Base-by-base conservation (phyloP, 257 asterid genomes). In the Fraxinus quadrangulata region DNA sequence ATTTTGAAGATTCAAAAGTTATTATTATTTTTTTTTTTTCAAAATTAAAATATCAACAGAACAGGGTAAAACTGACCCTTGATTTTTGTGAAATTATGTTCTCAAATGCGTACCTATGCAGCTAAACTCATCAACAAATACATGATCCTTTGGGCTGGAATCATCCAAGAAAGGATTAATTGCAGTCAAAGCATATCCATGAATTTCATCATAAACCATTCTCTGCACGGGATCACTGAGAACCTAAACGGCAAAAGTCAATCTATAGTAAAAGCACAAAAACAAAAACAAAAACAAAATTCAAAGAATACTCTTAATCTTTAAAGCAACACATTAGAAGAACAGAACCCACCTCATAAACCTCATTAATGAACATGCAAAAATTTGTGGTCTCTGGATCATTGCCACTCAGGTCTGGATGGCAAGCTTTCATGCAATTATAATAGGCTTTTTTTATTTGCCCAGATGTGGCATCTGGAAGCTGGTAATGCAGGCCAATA, bases 161-260 rank as follows among this genome's bases (percentile, higher is more conserved):
- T 93, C 98, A 59, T 90, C 96, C 17, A 89, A 67, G 83, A 96
- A 96, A 0, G 99, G 99, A 84, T 93, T 96, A 19, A 82, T 86
- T 79, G 96, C 99, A 33, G 97, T 89, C 76, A 90, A 85, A 67
- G 96, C 87, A 77, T 96, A 92, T 49, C 99, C 99, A 82, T 96
- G 98, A 79, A 96, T 93, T 85, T 96, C 97, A 81, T 96, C 99
- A 80, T 93, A 96, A 42, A 96, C 91, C 92, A 83, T 88, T 75
- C 99, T 84, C 84, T 96, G 99, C 81, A 92, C 91, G 4, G 99
- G 99, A 80, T 96, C 99, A 81, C 98, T 93, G 75, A 96, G 98
- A 88, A 96, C 88, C 99, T 96, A 83, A 71, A 90, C 70, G 78
- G 61, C 80, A 78, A 78, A 28, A 49, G 28, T 79, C 77, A 80